Conservation (phyloP, 176 grass and related monocot genomes). For the Oryza coarctata region DNA sequence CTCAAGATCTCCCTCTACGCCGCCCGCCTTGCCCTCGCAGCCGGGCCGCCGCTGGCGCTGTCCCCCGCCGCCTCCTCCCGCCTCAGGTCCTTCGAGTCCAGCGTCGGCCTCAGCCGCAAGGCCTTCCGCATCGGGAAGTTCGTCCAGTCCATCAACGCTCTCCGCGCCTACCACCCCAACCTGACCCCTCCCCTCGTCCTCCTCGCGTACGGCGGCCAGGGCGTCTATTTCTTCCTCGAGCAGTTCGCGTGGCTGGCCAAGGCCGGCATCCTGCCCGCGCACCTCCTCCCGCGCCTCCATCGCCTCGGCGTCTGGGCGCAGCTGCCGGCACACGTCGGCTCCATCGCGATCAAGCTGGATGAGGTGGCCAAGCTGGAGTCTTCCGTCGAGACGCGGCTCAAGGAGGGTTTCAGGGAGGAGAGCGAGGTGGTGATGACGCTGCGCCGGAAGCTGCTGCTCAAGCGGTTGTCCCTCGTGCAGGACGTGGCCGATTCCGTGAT, state of each 20-base stretch:
- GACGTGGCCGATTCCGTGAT: constrained; percentile 67
- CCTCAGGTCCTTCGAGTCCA: constrained; percentile 82
- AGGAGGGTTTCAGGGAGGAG: constrained; percentile 29
- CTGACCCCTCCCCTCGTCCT: constrained; percentile 35
- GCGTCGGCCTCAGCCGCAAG: constrained; percentile 84
- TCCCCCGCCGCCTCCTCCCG: constrained; percentile 36
- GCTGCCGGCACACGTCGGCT: constrained; percentile 54
- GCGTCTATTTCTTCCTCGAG: constrained; percentile 67
- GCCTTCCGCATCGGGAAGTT: constrained; percentile 96
- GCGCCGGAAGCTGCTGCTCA: constrained; percentile 55
- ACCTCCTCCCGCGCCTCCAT: constrained; percentile 56
- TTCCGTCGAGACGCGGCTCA: constrained; percentile 27
- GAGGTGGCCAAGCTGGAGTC: constrained; percentile 51
- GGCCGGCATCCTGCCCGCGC: constrained; percentile 54
- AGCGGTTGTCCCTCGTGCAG: constrained; percentile 58
- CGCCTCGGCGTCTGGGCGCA: constrained; percentile 54
- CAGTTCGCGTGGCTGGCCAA: constrained; percentile 67
- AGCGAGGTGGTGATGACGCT: constrained; percentile 37
- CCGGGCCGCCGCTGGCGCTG: constrained; percentile 34
- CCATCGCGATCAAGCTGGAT: constrained; percentile 50
- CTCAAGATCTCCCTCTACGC: constrained; percentile 96
- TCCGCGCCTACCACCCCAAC: constrained; percentile 43
- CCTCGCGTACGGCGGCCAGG: constrained; percentile 62
- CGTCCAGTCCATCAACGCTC: constrained; percentile 74
- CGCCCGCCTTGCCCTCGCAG: constrained; percentile 62